phyloP scores from a whole-genome alignment of 345 rosid genomes.

The Anastatica hierochuntica region DNA sequence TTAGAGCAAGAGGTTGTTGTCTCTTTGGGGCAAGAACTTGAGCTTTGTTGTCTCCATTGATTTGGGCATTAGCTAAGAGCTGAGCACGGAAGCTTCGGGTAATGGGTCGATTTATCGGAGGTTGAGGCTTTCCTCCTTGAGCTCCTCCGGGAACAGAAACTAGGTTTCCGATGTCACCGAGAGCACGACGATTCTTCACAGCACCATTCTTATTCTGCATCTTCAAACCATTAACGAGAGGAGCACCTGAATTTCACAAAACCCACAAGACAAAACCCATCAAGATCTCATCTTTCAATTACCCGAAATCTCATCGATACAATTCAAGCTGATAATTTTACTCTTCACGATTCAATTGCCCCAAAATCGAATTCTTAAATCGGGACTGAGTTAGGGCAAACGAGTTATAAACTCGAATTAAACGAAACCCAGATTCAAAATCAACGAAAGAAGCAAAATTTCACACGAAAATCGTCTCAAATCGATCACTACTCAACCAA shows the following conservation, averaged over 20 bases:
- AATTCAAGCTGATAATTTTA: no score
- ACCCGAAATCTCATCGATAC: no score
- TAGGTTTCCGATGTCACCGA: slow-evolving; percentile 83
- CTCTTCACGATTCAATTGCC: background rate
- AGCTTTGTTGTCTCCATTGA: slow-evolving; percentile 17
- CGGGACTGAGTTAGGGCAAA: background rate
- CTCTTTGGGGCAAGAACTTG: slow-evolving; percentile 15
- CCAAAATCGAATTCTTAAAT: background rate
- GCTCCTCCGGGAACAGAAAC: slow-evolving; percentile 37
- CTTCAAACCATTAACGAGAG: slow-evolving; percentile 25
- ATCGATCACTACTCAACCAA: no score
- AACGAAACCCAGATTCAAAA: background rate
- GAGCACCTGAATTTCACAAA: slow-evolving; percentile 19
- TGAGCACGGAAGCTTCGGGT: slow-evolving; percentile 28
- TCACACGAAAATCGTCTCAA: no score
- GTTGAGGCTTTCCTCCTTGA: slow-evolving; percentile 39
- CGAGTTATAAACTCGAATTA: background rate
- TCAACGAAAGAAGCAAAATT: background rate
- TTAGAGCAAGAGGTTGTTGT: slow-evolving; percentile 15
- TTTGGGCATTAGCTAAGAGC: slow-evolving; percentile 22
- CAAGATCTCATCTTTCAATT: slow-evolving; percentile 4
- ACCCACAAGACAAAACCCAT: background rate
- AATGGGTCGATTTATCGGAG: slow-evolving; percentile 19
- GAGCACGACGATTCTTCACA: slow-evolving; percentile 60
- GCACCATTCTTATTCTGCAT: slow-evolving; percentile 54